Evolutionary conservation across 306 rosid species (phyloP).

Genomic region (Myrica gale): DNA sequence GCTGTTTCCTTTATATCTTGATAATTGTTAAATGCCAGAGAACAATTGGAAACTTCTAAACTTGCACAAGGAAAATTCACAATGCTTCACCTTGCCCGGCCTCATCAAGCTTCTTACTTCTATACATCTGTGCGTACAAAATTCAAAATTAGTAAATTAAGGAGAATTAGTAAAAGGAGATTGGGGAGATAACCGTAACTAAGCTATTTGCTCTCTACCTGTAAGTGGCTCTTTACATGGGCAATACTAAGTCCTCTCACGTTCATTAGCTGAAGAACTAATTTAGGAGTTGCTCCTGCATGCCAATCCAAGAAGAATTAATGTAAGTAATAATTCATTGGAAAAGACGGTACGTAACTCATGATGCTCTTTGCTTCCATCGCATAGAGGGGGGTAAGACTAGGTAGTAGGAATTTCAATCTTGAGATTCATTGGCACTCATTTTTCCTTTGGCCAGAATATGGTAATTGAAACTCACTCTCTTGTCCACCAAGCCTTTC

Average conservation of each 20-base stretch:
- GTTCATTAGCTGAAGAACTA: slow-evolving; percentile 84
- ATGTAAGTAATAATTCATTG: not conserved
- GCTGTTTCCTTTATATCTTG: no score
- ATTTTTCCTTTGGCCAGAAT: no score
- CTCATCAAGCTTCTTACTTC: slow-evolving; percentile 89
- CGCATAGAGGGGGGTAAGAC: not conserved
- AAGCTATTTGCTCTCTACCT: slow-evolving; percentile 38
- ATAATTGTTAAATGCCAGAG: no score
- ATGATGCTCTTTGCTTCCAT: not conserved
- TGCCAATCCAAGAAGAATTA: not conserved
- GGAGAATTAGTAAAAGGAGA: not conserved
- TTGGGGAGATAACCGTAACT: not conserved
- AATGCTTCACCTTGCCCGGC: slow-evolving; percentile 68
- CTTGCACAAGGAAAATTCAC: not conserved
- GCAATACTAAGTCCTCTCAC: slow-evolving; percentile 89
- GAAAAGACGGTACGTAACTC: not conserved
- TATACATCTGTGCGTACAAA: slow-evolving; percentile 62
- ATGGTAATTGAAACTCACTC: slow-evolving; percentile 44
- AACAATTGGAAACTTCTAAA: not conserved
- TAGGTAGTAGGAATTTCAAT: no score
- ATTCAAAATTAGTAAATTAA: not conserved
- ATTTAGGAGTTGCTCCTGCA: slow-evolving; percentile 89
- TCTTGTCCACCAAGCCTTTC: slow-evolving; percentile 85
- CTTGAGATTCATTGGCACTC: no score
- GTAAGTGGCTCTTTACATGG: slow-evolving; percentile 95